These are phyloP conservation scores for Cadophora sp. DNA, from an alignment of 2,329 filamentous ascomycete species.

Conservation along the genomic window DNA sequence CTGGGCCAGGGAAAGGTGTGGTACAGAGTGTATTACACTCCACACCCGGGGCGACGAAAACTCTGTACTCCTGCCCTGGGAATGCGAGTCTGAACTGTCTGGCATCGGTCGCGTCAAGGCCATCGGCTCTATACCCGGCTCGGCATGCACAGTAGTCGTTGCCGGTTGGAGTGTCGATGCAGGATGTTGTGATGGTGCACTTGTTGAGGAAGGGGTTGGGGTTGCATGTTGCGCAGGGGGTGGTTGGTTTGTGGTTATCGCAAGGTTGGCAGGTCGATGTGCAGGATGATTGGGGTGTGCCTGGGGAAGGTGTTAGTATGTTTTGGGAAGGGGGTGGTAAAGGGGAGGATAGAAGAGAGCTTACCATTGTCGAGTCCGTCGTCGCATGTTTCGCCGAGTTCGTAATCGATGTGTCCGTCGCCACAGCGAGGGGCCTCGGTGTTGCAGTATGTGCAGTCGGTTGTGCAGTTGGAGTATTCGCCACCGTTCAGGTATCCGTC, in stretches of 20 bases:
- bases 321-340: neutral
- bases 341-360: neutral
- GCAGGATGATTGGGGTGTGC: neutral
- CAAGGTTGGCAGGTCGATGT: conserved; percentile 6
- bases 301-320: neutral
- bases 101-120: conserved; percentile 16
- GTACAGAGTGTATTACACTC: conserved; percentile 28
- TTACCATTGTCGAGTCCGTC: conserved; percentile 21
- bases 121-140: conserved; percentile 27
- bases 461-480: conserved; percentile 19
- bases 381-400: conserved; percentile 17
- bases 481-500: conserved; percentile 15
- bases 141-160: conserved; percentile 27
- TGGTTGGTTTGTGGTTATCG: neutral
- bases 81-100: conserved; percentile 27
- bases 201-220: conserved; percentile 26
- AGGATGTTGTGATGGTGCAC: conserved; percentile 25
- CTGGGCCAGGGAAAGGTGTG: conserved; percentile 23
- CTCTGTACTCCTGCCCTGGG: conserved; percentile 25
- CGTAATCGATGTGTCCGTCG: conserved; percentile 7
- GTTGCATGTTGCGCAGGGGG: conserved; percentile 21
- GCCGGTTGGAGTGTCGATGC: conserved; percentile 22
- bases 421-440: conserved; percentile 10
- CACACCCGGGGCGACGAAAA: conserved; percentile 27
- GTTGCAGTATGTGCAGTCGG: conserved; percentile 15